phyloP scores from a whole-genome alignment of 192 early-diverging fungal species.

The Backusella australiensis region DNA sequence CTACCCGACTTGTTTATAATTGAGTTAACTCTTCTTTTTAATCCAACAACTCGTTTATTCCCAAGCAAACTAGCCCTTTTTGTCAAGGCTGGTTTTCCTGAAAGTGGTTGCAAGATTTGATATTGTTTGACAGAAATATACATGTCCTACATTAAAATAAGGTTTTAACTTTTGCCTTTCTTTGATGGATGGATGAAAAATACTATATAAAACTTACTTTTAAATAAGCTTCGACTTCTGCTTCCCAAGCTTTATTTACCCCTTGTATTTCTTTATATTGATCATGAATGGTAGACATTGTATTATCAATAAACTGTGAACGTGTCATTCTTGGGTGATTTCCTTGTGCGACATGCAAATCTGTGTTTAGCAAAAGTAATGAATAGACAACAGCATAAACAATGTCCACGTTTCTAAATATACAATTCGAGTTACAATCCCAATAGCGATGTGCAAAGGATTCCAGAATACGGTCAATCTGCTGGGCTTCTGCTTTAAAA shows the following conservation, averaged over 20 bases:
- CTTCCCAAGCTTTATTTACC: constrained; percentile 19
- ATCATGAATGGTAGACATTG: constrained; percentile 47
- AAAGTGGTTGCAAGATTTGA: constrained; percentile 36
- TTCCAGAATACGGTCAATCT: constrained; percentile 86
- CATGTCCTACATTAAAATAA: constrained; percentile 26
- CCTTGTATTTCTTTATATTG: constrained; percentile 12
- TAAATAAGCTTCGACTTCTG: constrained; percentile 17
- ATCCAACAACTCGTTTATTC: neutral
- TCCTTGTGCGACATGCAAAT: constrained; percentile 81
- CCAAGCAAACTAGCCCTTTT: constrained; percentile 15
- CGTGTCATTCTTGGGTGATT: constrained; percentile 70
- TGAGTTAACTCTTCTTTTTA: constrained; percentile 28
- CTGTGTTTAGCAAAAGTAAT: constrained; percentile 88
- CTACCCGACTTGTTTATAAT: constrained; percentile 18
- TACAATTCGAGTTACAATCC: constrained; percentile 73
- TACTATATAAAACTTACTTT: neutral
- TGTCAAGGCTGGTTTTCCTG: neutral
- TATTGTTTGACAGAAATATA: constrained; percentile 37
- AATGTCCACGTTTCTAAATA: constrained; percentile 58
- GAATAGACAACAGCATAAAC: constrained; percentile 88
- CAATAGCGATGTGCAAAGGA: constrained; percentile 79
- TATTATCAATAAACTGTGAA: constrained; percentile 70
- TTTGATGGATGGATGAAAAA: neutral
- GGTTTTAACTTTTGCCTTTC: neutral
- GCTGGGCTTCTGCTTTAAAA: constrained; percentile 92